phyloP scores from a whole-genome alignment of 257 asterid species.

The Verbascum thapsus region DNA sequence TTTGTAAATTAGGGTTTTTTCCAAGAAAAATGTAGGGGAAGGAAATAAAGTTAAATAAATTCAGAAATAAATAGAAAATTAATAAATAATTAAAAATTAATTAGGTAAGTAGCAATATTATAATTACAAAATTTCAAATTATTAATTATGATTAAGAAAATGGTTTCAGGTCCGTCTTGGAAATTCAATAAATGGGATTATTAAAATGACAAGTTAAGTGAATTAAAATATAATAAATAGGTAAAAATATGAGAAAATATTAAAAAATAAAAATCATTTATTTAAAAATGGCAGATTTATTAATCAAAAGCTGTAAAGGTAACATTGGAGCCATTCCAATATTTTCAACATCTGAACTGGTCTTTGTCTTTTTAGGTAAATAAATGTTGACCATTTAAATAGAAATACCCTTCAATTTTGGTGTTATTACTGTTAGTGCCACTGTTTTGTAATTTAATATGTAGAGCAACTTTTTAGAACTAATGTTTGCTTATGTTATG shows the following conservation, averaged over 20 bases:
- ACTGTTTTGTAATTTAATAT: constrained; percentile 26
- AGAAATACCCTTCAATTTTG: constrained; percentile 36
- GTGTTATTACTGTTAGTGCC: constrained; percentile 47
- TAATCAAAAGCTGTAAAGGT: constrained; percentile 76
- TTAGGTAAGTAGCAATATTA: constrained; percentile 56
- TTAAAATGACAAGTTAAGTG: constrained; percentile 47
- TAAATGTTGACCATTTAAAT: constrained; percentile 47
- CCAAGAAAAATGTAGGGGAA: constrained; percentile 39
- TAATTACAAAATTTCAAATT: constrained; percentile 65
- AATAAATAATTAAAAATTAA: constrained; percentile 38
- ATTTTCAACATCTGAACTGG: constrained; percentile 66
- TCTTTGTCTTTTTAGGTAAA: constrained; percentile 74
- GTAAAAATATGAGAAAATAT: no score
- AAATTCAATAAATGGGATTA: constrained; percentile 58
- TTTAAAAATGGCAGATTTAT: constrained; percentile 42
- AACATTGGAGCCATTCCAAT: constrained; percentile 61
- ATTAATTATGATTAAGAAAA: constrained; percentile 83
- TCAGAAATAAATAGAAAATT: no score
- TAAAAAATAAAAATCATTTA: constrained; percentile 27
- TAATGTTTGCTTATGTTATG: no score
- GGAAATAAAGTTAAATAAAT: constrained; percentile 46
- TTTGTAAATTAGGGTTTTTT: constrained; percentile 65
- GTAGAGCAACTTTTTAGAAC: no score
- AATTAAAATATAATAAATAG: constrained; percentile 40
- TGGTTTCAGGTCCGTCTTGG: constrained; percentile 89